These are phyloP conservation scores for Aspergillus sp. DNA, from an alignment of 2,329 filamentous ascomycete species.

Conservation along the genomic window DNA sequence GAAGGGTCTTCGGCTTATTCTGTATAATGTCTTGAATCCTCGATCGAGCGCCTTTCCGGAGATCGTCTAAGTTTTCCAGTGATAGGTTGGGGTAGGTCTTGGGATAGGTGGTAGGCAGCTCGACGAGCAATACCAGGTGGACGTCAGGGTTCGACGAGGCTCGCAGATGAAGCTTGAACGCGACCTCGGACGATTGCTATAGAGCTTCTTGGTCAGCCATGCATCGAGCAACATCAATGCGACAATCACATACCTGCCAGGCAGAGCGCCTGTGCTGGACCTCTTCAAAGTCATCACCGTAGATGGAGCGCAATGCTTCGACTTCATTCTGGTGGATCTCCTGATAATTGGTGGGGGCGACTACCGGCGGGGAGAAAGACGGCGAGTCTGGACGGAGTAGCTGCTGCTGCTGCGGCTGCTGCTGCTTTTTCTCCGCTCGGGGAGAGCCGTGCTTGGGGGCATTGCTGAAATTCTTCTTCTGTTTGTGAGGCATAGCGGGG, in stretches of 20 bases:
- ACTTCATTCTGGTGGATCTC: constrained; percentile 88
- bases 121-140: constrained; percentile 71
- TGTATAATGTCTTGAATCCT: constrained; percentile 71
- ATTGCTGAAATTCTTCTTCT: constrained; percentile 45
- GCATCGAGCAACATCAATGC: neutral
- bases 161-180: constrained; percentile 78
- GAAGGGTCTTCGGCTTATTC: constrained; percentile 65
- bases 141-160: constrained; percentile 73
- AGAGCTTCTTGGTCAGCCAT: neutral
- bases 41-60: constrained; percentile 71
- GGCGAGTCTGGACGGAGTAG: constrained; percentile 29
- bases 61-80: constrained; percentile 63
- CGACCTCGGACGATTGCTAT: constrained; percentile 74
- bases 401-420: constrained; percentile 33
- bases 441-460: constrained; percentile 35
- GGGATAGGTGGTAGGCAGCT: constrained; percentile 87
- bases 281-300: constrained; percentile 81
- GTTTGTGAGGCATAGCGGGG: constrained; percentile 49
- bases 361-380: constrained; percentile 34
- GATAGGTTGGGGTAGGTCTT: constrained; percentile 75
- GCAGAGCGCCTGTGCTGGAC: constrained; percentile 69
- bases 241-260: constrained; percentile 71
- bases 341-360: constrained; percentile 65
- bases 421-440: constrained; percentile 36
- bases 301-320: constrained; percentile 82